Conservation (phyloP, 169 alveolate genomes). For the Plasmodium vivax region DNA sequence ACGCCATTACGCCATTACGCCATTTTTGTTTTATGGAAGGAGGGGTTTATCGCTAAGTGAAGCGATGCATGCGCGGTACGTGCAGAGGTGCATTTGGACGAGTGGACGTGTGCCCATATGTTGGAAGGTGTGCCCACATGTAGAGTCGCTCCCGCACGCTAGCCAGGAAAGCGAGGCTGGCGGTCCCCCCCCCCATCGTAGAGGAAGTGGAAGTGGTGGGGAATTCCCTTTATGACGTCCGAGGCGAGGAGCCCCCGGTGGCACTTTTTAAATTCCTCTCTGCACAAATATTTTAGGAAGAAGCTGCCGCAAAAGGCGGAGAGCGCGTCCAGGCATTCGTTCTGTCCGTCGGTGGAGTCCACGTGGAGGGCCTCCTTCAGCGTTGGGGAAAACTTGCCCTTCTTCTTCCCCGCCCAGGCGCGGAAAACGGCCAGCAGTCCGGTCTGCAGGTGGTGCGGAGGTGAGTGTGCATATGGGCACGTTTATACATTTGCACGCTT, state of each 20-base stretch:
- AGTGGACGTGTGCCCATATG: background rate
- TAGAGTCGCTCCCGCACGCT: background rate
- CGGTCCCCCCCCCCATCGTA: background rate
- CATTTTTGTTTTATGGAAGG: background rate
- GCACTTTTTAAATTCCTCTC: constrained; percentile 67
- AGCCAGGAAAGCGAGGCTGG: background rate
- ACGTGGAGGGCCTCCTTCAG: constrained; percentile 89
- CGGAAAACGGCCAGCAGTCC: constrained; percentile 82
- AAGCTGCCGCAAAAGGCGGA: constrained; percentile 74
- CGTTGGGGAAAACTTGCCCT: constrained; percentile 82
- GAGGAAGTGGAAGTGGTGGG: constrained; percentile 58
- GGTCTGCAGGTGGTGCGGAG: constrained; percentile 81
- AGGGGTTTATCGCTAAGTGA: background rate
- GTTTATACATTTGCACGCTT: background rate
- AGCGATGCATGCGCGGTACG: background rate
- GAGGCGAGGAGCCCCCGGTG: constrained; percentile 77
- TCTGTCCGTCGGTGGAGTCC: constrained; percentile 82
- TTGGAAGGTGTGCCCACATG: background rate
- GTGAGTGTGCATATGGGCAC: background rate
- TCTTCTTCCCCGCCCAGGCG: constrained; percentile 84
- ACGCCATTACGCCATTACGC: background rate
- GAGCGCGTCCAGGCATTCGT: constrained; percentile 55
- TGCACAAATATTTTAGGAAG: constrained; percentile 67
- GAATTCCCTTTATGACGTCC: constrained; percentile 75
- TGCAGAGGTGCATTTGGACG: background rate